Evolutionary conservation across 2,329 filamentous ascomycete species (phyloP), one percentile per base, ranked within the genome.

Genomic region (Penicillium brevicompactum): DNA sequence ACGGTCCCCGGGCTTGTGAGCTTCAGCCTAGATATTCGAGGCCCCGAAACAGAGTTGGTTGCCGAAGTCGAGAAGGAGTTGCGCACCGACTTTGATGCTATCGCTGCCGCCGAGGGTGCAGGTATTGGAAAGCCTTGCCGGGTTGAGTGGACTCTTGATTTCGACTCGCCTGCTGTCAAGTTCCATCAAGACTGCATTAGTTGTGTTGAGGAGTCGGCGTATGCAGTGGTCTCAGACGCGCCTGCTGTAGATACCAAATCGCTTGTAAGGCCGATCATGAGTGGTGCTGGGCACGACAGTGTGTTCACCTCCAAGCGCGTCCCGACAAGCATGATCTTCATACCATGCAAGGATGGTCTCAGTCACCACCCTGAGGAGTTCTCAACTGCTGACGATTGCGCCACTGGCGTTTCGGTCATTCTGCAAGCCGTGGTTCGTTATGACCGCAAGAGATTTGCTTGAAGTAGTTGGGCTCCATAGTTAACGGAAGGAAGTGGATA

Each of bases 141-240:
- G 13, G 78, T 88, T 9, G 74, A 78, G 11, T 89, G 87, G 79
- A 75, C 74, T 5, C 78, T 85, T 1, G 87, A 90, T 67, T 85
- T 84, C 61, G 79, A 84, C 46, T 78, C 76, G 3, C 81, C 83
- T 0, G 86, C 86, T 0, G 82, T 86, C 0, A 78, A 79, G 30
- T 92, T 92, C 72, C 80, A 91, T 63, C 70, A 80, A 7, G 84
- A 87, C 61, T 91, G 88, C 67, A 87, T 91, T 53, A 70, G 75
- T 1, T 86, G 85, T 34, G 87, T 91, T 8, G 78, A 82, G 46
- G 77, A 82, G 41, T 84, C 86, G 21, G 85, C 87, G 0, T 71
- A 74, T 50, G 81, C 80, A 4, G 78, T 87, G 1, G 81, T 87
- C 1, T 81, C 85, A 1, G 80, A 82, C 42, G 66, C 78, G 18